phyloP scores from a whole-genome alignment of 2,329 filamentous ascomycete genomes.

The Hypomyces perniciosus region DNA sequence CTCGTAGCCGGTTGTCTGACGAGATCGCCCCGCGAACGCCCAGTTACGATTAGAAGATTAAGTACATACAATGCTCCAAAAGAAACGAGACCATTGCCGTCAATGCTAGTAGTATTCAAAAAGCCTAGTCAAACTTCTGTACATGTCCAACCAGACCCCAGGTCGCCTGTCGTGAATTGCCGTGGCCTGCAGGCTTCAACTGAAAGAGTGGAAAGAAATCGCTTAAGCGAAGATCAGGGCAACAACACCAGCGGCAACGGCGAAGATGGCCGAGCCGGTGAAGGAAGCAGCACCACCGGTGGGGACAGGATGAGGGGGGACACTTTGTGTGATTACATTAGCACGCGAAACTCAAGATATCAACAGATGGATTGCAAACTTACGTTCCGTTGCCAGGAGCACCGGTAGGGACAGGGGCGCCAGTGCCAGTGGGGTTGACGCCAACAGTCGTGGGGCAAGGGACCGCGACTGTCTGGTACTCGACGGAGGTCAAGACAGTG shows the following conservation, averaged over 20 bases:
- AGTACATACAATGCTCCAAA: slow-evolving; percentile 28
- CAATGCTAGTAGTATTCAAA: slow-evolving; percentile 29
- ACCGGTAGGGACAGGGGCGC: slow-evolving; percentile 35
- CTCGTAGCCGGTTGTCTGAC: slow-evolving; percentile 14
- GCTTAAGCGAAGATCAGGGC: slow-evolving; percentile 52
- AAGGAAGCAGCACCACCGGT: slow-evolving; percentile 48
- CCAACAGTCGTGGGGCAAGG: slow-evolving; percentile 33
- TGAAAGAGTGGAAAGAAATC: slow-evolving; percentile 28
- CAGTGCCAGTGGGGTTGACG: slow-evolving; percentile 31
- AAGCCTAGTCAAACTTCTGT: slow-evolving; percentile 32
- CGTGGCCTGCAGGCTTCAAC: slow-evolving; percentile 37
- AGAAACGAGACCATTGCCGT: slow-evolving; percentile 14
- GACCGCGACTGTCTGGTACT: slow-evolving; percentile 44
- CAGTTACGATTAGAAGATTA: slow-evolving; percentile 44
- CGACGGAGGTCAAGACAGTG: slow-evolving; percentile 49
- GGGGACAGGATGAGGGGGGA: slow-evolving; percentile 25
- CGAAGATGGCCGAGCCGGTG: slow-evolving; percentile 48
- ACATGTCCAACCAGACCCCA: slow-evolving; percentile 30
- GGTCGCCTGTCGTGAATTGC: slow-evolving; percentile 32
- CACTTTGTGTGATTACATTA: not conserved
- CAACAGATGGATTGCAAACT: slow-evolving; percentile 5
- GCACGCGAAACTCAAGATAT: not conserved
- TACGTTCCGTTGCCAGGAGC: slow-evolving; percentile 31
- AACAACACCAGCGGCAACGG: slow-evolving; percentile 48
- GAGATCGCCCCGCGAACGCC: slow-evolving; percentile 18